These are phyloP conservation scores for Aureobasidium pullulans DNA, from an alignment of 2,329 filamentous ascomycete genomes.

Conservation along the genomic window DNA sequence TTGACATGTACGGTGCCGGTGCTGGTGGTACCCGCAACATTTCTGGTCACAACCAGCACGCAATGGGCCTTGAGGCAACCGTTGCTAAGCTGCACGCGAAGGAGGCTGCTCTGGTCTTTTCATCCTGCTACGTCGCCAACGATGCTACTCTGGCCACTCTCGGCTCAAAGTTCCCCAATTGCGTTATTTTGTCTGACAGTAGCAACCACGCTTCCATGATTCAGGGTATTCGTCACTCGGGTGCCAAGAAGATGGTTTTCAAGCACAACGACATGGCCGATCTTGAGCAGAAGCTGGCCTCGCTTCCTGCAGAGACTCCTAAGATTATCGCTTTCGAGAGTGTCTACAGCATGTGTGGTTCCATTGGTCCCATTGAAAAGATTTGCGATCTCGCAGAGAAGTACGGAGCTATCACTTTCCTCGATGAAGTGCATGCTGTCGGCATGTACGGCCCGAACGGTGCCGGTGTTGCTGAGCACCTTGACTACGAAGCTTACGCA, in stretches of 20 bases:
- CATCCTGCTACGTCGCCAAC: constrained; percentile 96
- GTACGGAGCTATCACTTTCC: constrained; percentile 93
- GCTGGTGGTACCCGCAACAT: constrained; percentile 96
- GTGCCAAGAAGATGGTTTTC: constrained; percentile 94
- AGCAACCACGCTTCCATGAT: constrained; percentile 99
- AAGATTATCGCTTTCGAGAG: constrained; percentile 99
- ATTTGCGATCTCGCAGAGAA: constrained; percentile 96
- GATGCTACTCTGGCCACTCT: constrained; percentile 93
- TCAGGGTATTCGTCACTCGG: constrained; percentile 94
- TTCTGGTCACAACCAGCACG: constrained; percentile 94
- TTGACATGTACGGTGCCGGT: constrained; percentile 90
- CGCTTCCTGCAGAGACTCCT: constrained; percentile 73
- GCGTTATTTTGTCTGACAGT: constrained; percentile 95
- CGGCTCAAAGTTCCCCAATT: constrained; percentile 93
- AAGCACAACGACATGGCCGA: constrained; percentile 96
- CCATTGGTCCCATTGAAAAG: constrained; percentile 87
- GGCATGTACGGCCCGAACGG: constrained; percentile 98
- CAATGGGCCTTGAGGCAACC: constrained; percentile 72
- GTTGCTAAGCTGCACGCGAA: constrained; percentile 86
- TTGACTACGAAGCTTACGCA: constrained; percentile 83
- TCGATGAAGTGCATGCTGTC: constrained; percentile 97
- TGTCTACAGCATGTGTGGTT: constrained; percentile 99
- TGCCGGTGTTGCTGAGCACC: constrained; percentile 92
- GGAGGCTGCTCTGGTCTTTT: constrained; percentile 88
- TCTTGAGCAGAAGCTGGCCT: constrained; percentile 83